Base-by-base conservation (phyloP, 306 rosid species). In the Canavalia gladiata region DNA sequence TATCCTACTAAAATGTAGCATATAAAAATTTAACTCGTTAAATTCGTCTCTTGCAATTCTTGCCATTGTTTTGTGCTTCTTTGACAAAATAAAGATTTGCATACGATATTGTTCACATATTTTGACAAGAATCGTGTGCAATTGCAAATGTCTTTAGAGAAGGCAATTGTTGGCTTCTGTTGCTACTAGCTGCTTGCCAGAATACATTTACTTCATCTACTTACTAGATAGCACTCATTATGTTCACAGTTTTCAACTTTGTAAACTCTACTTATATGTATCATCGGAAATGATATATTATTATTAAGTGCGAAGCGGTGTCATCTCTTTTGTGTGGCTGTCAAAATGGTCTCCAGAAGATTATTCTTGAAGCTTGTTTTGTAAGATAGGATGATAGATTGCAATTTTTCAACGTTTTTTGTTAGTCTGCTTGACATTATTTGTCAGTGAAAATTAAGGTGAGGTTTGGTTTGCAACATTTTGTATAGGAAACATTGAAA, bases 81-180 rank as follows among this genome's bases (percentile, higher is more conserved):
- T 86, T 89, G 64, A 87, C 95, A 62, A 62, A 56, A 77, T 55
- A 81, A 47, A 89, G 91, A 58, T 90, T 90, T 65, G 92, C 95
- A 43, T 90, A 89, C 70, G 97, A 92, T 81, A 88, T 90, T 54
- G 92, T 88, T 78, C 95, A 91, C 71, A 89, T 92, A 81, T 92
- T 92, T 83, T 89, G 97, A 90, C 77, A 65, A 68, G 30, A 56
- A 37, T 13, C n/a, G 29, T 46, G 13, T 51, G 82, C 74, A 41
- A 73, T 18, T 18, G 25, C 25, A 37, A 0, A 37, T 33, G 59
- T 68, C 45, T 41, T 0, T 11, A 51, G 29, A 54, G 72, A 82
- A 62, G 81, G 78, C 50, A 31, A 56, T 58, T 57, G 35, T 46
- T 45, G 63, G 76, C 64, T 28, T 69, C 37, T 58, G 57, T 60